Evolutionary conservation across 805 yeast species (phyloP).

Genomic region (Nakazawaea pomicola): DNA sequence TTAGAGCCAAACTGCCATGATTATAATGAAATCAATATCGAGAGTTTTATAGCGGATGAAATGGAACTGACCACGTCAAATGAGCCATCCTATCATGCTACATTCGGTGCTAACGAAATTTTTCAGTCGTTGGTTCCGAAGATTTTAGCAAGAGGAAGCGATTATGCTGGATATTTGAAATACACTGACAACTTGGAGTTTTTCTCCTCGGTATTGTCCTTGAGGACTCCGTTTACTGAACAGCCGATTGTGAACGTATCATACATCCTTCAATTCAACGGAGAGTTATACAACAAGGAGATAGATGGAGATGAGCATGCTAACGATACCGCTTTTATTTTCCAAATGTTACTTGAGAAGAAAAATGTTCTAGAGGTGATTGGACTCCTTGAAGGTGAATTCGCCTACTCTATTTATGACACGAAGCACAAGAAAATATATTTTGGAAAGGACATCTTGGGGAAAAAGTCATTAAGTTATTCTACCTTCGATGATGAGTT

Average conservation of each 20-base stretch:
- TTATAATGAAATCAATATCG: slow-evolving; percentile 13
- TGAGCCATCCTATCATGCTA: slow-evolving; percentile 17
- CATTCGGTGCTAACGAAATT: slow-evolving; percentile 12
- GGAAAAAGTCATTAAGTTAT: slow-evolving; percentile 72
- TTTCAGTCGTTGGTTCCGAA: slow-evolving; percentile 36
- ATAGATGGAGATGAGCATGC: slow-evolving; percentile 28
- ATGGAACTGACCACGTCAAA: not conserved
- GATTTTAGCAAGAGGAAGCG: slow-evolving; percentile 62
- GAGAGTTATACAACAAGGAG: slow-evolving; percentile 73
- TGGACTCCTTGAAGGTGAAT: slow-evolving; percentile 66
- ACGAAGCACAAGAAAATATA: slow-evolving; percentile 34
- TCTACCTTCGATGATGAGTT: slow-evolving; percentile 27
- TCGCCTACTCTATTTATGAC: slow-evolving; percentile 61
- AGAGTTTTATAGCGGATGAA: slow-evolving; percentile 8
- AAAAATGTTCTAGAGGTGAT: slow-evolving; percentile 38
- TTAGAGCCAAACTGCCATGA: slow-evolving; percentile 7
- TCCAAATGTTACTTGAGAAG: slow-evolving; percentile 27
- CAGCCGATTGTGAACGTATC: slow-evolving; percentile 54
- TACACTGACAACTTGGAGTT: slow-evolving; percentile 24
- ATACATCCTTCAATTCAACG: slow-evolving; percentile 73
- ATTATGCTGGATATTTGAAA: slow-evolving; percentile 34
- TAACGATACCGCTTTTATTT: slow-evolving; percentile 64
- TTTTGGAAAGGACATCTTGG: slow-evolving; percentile 83
- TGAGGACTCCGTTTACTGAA: slow-evolving; percentile 69
- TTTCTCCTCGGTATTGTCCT: slow-evolving; percentile 71